These are phyloP conservation scores for Karstenula rhodostoma DNA, from an alignment of 2,329 filamentous ascomycete genomes.

Conservation along the genomic window DNA sequence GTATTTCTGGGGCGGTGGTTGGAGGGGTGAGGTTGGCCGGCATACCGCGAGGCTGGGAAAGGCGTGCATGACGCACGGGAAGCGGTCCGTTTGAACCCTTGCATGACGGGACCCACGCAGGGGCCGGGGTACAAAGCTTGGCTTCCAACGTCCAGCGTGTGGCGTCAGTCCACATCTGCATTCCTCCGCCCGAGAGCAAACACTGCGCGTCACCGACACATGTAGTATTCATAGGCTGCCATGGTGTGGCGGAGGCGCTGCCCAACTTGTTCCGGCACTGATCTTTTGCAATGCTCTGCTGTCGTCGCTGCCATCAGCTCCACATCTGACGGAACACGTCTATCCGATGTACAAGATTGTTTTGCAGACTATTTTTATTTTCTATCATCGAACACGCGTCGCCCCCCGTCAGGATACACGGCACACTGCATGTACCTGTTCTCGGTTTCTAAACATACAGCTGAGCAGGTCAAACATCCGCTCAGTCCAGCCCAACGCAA, in stretches of 20 bases:
- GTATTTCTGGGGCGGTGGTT: constrained; percentile 6
- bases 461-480: constrained; percentile 1
- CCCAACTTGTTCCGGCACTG: background rate
- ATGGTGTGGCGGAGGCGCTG: background rate
- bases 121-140: constrained; percentile 11
- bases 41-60: constrained; percentile 23
- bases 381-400: constrained; percentile 20
- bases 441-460: constrained; percentile 21
- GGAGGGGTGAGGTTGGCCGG: constrained; percentile 23
- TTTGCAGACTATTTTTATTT: background rate
- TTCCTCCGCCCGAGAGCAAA: background rate
- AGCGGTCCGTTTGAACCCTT: constrained; percentile 13
- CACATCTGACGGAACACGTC: background rate
- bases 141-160: constrained; percentile 14
- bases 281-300: background rate
- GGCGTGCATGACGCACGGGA: constrained; percentile 12
- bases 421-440: constrained; percentile 17
- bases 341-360: background rate
- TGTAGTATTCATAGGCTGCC: background rate
- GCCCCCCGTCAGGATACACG: constrained; percentile 1
- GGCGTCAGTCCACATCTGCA: constrained; percentile 4
- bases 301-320: background rate
- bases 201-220: background rate
- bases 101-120: constrained; percentile 14
- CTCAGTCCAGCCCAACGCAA: constrained; percentile 12